Evolutionary conservation across 768 basidiomycete species (phyloP), one percentile per base, ranked within the genome.

Genomic region (Mrakia gelida): DNA sequence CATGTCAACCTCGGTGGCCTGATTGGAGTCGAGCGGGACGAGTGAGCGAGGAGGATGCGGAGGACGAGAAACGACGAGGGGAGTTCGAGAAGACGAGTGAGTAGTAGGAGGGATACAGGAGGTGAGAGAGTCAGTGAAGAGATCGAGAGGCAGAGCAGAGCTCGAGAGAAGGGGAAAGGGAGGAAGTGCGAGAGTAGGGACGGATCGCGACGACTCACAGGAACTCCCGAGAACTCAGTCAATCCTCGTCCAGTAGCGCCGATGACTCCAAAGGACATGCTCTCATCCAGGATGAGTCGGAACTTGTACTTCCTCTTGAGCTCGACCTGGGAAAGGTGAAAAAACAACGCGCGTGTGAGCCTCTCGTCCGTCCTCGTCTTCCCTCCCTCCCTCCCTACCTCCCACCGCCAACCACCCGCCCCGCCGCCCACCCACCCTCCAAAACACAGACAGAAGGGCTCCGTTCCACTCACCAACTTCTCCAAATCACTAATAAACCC

Each of bases 231-330:
- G 28, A 97, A 86, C 82, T 99, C 96, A 0, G 97, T 98, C 72
- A 98, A 86, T 56, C 97, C 97, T 73, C 95, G 92, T 54, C 97
- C 97, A 34, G 95, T 96, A 63, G 92, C 87, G 21, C 96, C 97
- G 23, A 98, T 90, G 54, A 91, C 88, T 49, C 97, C 97, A 82
- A 99, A 96, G 0, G 96, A 98, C 81, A 93, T 89, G 78, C 89
- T 91, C 84, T 99, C 97, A 83, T 99, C 97, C 21, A 98, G 88
- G 76, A 98, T 92, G 75, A 98, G 86, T 18, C 97, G 90, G 84
- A 95, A 98, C 85, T 98, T 98, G 89, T 93, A 93, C 85, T 95
- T 95, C 81, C 88, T 86, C 86, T 98, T 99, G 70, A 99, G 87
- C 82, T 97, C 95, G 79, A 98, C 91, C 94, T 96, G 80, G 10